phyloP scores from a whole-genome alignment of 805 yeast species.

The Tetrapisispora phaffii region DNA sequence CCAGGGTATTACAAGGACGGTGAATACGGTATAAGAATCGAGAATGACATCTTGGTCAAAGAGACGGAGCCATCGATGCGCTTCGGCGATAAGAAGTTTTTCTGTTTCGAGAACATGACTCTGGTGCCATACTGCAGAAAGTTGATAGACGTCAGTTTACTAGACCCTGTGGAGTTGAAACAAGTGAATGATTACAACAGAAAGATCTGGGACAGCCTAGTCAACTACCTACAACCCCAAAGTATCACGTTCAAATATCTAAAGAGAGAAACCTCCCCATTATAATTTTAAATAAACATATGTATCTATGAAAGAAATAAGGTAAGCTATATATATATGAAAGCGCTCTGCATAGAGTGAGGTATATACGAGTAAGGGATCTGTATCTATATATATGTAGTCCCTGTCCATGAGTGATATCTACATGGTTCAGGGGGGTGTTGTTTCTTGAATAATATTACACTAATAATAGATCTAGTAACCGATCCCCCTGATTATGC shows the following conservation, averaged over 20 bases:
- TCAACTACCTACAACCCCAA: constrained; percentile 44
- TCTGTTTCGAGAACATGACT: constrained; percentile 75
- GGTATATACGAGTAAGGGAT: no score
- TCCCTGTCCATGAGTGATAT: no score
- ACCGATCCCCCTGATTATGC: no score
- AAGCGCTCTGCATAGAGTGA: neutral
- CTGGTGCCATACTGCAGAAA: constrained; percentile 74
- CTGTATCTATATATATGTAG: no score
- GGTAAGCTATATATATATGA: neutral
- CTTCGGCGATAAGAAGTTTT: constrained; percentile 41
- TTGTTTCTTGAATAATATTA: no score
- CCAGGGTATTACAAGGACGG: constrained; percentile 92
- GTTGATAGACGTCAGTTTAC: constrained; percentile 51
- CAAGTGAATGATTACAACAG: constrained; percentile 66
- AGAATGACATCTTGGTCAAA: constrained; percentile 62
- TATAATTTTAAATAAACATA: neutral
- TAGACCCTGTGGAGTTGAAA: constrained; percentile 49
- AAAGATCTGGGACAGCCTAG: constrained; percentile 43
- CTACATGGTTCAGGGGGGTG: no score
- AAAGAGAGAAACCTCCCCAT: constrained; percentile 39
- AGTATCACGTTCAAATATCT: constrained; percentile 63
- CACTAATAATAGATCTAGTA: no score
- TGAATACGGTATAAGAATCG: constrained; percentile 83
- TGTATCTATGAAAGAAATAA: neutral
- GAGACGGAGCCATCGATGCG: constrained; percentile 24